Evolutionary conservation across 805 yeast genomes (phyloP).

Genomic region (Cyberlindnera mycetangii): DNA sequence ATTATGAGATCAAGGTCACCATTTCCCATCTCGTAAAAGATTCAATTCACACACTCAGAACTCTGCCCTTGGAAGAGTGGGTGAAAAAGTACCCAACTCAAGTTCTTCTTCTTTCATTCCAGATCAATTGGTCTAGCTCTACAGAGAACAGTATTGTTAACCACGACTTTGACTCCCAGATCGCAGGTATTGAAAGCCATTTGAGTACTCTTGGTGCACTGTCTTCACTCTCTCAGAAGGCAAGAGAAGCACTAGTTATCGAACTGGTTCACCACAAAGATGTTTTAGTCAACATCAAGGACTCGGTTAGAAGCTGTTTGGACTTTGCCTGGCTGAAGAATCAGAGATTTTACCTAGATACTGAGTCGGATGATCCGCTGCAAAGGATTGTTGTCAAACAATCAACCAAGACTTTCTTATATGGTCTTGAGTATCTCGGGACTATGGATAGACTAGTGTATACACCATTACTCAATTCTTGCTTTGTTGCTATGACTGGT

Average conservation of each 20-base stretch:
- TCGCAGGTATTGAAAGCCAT: background rate
- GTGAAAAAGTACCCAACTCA: conserved; percentile 51
- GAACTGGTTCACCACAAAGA: conserved; percentile 63
- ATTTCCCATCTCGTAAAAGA: conserved; percentile 36
- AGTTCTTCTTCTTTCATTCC: conserved; percentile 49
- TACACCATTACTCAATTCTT: conserved; percentile 66
- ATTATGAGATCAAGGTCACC: conserved; percentile 47
- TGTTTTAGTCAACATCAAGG: conserved; percentile 24
- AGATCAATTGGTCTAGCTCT: conserved; percentile 50
- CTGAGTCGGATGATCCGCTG: conserved; percentile 25
- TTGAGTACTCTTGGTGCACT: conserved; percentile 15
- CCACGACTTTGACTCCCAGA: background rate
- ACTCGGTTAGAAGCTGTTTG: conserved; percentile 10
- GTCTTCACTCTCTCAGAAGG: conserved; percentile 42
- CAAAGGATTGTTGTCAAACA: conserved; percentile 46
- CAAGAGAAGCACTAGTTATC: conserved; percentile 58
- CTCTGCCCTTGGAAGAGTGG: conserved; percentile 30
- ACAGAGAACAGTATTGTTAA: conserved; percentile 35
- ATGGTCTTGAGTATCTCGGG: conserved; percentile 85
- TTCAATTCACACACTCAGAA: conserved; percentile 30
- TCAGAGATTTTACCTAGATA: conserved; percentile 42
- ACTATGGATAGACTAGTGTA: conserved; percentile 67
- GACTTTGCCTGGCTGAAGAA: conserved; percentile 47
- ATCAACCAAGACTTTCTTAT: conserved; percentile 46
- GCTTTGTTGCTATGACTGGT: conserved; percentile 67